These are phyloP conservation scores for Psilocybe azurescens DNA, from an alignment of 768 basidiomycete genomes.

Conservation along the genomic window DNA sequence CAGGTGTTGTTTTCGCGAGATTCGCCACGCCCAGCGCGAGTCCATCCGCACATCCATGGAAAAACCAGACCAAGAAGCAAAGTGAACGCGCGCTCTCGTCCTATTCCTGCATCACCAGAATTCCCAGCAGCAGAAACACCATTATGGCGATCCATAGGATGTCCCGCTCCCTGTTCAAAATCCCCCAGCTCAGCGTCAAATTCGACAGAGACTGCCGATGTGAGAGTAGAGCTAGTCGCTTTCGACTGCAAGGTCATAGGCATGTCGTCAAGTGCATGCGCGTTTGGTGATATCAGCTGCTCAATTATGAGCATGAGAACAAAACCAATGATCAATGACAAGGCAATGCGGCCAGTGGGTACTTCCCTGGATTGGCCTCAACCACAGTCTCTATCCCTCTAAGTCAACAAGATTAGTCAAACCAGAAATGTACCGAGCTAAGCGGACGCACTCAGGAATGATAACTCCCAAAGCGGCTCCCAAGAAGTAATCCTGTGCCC, in stretches of 20 bases:
- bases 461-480: constrained; percentile 92
- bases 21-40: constrained; percentile 86
- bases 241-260: constrained; percentile 17
- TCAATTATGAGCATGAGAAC: constrained; percentile 72
- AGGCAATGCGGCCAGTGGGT: constrained; percentile 59
- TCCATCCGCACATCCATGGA: constrained; percentile 92
- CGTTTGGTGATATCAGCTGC: constrained; percentile 58
- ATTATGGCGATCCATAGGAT: constrained; percentile 19
- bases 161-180: constrained; percentile 40
- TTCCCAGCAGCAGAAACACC: constrained; percentile 11
- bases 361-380: constrained; percentile 39
- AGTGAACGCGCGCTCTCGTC: constrained; percentile 58
- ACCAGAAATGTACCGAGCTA: neutral
- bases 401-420: constrained; percentile 8
- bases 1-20: constrained; percentile 28
- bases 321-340: constrained; percentile 69
- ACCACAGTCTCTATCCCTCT: constrained; percentile 78
- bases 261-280: constrained; percentile 25
- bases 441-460: constrained; percentile 82
- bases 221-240: constrained; percentile 4
- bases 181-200: constrained; percentile 72
- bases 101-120: constrained; percentile 22
- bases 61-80: constrained; percentile 84
- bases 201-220: constrained; percentile 34
- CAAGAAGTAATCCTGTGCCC: constrained; percentile 86